A percentile compares a stretch with the other conserved stretches of the same genome.
Evolutionary conservation across 2,329 filamentous ascomycete genomes (phyloP).

Genomic region (Hypoxylon sp.): DNA sequence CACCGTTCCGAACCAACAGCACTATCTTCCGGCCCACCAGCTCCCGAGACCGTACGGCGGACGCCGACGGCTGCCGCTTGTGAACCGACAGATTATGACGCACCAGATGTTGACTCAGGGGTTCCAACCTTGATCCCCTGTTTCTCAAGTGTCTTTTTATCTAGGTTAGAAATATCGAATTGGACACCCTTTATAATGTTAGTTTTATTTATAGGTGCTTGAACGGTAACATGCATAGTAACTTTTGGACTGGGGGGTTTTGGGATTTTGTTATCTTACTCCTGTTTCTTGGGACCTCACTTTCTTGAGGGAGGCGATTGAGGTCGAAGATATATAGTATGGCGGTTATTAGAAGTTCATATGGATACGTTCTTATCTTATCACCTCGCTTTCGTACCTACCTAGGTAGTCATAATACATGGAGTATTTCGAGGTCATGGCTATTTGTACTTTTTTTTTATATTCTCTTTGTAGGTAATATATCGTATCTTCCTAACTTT

Average conservation of each 20-base stretch:
- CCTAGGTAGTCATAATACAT: slow-evolving; percentile 30
- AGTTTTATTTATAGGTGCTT: not conserved
- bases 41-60: slow-evolving; percentile 42
- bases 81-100: slow-evolving; percentile 49
- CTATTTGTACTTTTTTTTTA: slow-evolving; percentile 6
- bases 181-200: no score
- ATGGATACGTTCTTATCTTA: slow-evolving; percentile 5
- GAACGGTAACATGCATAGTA: slow-evolving; percentile 18
- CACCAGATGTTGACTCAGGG: slow-evolving; percentile 50
- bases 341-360: slow-evolving; percentile 12
- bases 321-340: slow-evolving; percentile 18
- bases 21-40: slow-evolving; percentile 31
- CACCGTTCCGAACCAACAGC: slow-evolving; percentile 21
- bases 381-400: slow-evolving; percentile 29
- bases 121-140: slow-evolving; percentile 45
- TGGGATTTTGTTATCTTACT: not conserved
- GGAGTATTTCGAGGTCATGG: slow-evolving; percentile 28
- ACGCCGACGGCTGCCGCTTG: slow-evolving; percentile 46
- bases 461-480: slow-evolving; percentile 6
- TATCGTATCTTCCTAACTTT: no score
- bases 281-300: slow-evolving; percentile 2
- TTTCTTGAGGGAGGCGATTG: slow-evolving; percentile 3
- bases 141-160: no score
- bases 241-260: slow-evolving; percentile 15
- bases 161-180: no score